phyloP scores from a whole-genome alignment of 2,329 filamentous ascomycete genomes.

The Stachybotrys chartarum region DNA sequence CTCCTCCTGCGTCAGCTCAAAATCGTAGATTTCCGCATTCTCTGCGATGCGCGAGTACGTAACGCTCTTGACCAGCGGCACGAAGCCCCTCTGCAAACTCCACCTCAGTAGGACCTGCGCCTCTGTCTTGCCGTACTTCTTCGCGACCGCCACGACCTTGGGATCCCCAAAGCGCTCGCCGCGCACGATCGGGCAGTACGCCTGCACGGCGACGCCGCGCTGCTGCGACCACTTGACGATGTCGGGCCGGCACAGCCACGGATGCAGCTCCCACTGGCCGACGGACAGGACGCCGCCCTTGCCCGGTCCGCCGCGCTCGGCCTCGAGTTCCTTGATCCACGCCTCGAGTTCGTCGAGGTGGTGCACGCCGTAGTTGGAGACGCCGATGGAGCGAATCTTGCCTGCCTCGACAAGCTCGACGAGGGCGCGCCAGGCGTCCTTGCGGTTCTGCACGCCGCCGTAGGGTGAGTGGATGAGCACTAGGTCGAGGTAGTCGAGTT shows the following conservation, averaged over 20 bases:
- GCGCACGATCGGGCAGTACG: slow-evolving; percentile 53
- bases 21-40: slow-evolving; percentile 52
- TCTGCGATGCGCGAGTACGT: slow-evolving; percentile 58
- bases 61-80: slow-evolving; percentile 69
- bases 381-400: slow-evolving; percentile 53
- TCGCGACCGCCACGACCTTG: slow-evolving; percentile 54
- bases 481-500: slow-evolving; percentile 61
- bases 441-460: slow-evolving; percentile 47
- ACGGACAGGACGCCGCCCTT: slow-evolving; percentile 70
- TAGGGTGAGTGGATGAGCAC: slow-evolving; percentile 57
- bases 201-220: slow-evolving; percentile 55
- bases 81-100: slow-evolving; percentile 71
- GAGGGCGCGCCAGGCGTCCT: slow-evolving; percentile 54
- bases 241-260: slow-evolving; percentile 75
- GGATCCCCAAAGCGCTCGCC: slow-evolving; percentile 67
- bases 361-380: slow-evolving; percentile 60
- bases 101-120: slow-evolving; percentile 77
- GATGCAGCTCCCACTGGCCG: slow-evolving; percentile 85
- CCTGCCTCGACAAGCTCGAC: slow-evolving; percentile 57
- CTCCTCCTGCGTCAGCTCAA: slow-evolving; percentile 47
- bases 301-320: slow-evolving; percentile 51
- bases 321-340: slow-evolving; percentile 55
- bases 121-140: slow-evolving; percentile 66
- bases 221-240: slow-evolving; percentile 71
- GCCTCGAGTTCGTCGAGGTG: slow-evolving; percentile 54